Evolutionary conservation across 208 protist genomes (phyloP).

Genomic region (Blastocrithidia nonstop): DNA sequence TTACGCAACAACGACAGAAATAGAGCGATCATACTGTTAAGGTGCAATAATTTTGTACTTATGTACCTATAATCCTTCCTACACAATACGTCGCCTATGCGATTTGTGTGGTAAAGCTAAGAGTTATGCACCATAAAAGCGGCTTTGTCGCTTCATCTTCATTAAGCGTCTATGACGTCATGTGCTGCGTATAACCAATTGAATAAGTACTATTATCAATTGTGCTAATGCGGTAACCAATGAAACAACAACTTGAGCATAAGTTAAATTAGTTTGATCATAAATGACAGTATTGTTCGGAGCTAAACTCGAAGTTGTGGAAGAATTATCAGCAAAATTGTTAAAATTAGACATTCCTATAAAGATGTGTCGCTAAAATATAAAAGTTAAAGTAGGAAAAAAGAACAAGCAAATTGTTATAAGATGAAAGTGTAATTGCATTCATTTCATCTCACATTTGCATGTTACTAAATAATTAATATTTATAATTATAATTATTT

Average conservation of each 20-base stretch:
- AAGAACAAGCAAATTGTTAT: too few relatives aligned
- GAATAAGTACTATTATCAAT: constrained; percentile 30
- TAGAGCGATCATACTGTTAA: constrained; percentile 35
- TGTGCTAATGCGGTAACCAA: constrained; percentile 51
- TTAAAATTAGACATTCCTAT: too few relatives aligned
- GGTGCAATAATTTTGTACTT: constrained; percentile 35
- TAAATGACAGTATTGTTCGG: not conserved
- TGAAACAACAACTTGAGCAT: constrained; percentile 61
- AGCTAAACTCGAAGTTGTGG: not conserved
- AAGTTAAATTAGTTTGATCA: constrained; percentile 21
- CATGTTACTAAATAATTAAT: too few relatives aligned
- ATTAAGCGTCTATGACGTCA: constrained; percentile 27
- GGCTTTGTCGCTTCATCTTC: constrained; percentile 38
- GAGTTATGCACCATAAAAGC: constrained; percentile 65
- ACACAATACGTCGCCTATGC: constrained; percentile 38
- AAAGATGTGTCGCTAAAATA: not conserved
- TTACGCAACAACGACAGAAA: constrained; percentile 55
- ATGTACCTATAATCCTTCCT: constrained; percentile 47
- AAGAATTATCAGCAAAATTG: not conserved
- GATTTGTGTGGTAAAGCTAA: constrained; percentile 29
- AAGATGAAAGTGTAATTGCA: too few relatives aligned
- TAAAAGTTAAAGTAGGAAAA: too few relatives aligned
- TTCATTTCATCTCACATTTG: too few relatives aligned
- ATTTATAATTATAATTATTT: too few relatives aligned
- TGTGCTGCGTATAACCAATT: constrained; percentile 43